Percentiles rank a stretch among this genome's conserved stretches.
Conservation (phyloP, 768 basidiomycete genomes). For the Lactarius indigo region DNA sequence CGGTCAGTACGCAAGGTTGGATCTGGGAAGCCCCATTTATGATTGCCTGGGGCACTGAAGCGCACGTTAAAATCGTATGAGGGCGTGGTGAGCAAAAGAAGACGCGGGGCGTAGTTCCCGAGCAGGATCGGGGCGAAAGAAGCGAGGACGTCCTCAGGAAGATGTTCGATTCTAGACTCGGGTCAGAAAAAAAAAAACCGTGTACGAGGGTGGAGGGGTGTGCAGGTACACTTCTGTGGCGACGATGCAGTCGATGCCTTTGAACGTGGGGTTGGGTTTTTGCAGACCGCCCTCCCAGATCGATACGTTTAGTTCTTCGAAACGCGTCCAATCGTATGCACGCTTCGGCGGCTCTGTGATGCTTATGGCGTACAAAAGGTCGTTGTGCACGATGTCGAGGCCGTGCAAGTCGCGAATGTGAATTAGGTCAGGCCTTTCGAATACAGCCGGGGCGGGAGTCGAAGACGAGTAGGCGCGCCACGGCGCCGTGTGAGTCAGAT, state of each 20-base stretch:
- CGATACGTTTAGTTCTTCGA: conserved; percentile 63
- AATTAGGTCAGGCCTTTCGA: conserved; percentile 37
- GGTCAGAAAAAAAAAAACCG: neutral
- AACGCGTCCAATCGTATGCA: conserved; percentile 40
- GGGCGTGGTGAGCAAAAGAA: conserved; percentile 80
- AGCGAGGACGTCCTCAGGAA: conserved; percentile 54
- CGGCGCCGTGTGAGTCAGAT: conserved; percentile 71
- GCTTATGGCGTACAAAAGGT: conserved; percentile 53
- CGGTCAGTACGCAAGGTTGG: conserved; percentile 73
- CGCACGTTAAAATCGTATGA: conserved; percentile 80
- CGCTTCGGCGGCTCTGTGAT: conserved; percentile 42
- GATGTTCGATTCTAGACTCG: conserved; percentile 68
- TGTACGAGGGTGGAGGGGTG: conserved; percentile 7
- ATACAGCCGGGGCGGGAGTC: conserved; percentile 15
- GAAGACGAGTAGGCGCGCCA: conserved; percentile 47
- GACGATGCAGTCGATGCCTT: conserved; percentile 66
- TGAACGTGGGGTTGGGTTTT: conserved; percentile 59
- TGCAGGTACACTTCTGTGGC: conserved; percentile 73
- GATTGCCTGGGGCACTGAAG: conserved; percentile 55
- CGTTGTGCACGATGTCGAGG: conserved; percentile 56
- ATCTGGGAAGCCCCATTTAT: conserved; percentile 53
- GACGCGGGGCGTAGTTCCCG: conserved; percentile 70
- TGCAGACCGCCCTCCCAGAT: conserved; percentile 78
- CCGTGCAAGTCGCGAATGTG: conserved; percentile 62
- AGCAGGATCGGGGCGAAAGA: conserved; percentile 69